Conservation (phyloP, 2,329 filamentous ascomycete genomes). For the Onygenales sp. region DNA sequence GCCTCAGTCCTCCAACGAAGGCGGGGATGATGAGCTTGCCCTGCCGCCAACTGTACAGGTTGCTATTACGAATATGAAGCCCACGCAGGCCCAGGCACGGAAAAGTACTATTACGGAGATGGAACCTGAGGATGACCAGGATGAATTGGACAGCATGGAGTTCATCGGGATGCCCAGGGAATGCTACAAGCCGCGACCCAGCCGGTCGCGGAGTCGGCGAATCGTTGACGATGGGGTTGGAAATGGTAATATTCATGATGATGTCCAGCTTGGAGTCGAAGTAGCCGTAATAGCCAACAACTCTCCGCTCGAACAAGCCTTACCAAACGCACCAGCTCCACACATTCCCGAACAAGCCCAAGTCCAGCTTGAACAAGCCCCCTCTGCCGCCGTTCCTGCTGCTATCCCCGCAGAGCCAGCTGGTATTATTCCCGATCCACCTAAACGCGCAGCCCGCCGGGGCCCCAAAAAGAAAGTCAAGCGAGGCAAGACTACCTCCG, state of each 20-base stretch:
- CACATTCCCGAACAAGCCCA: too few species aligned
- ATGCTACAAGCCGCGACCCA: slow-evolving; percentile 29
- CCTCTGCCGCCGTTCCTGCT: too few species aligned
- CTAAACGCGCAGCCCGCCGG: slow-evolving; percentile 20
- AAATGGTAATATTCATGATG: background rate
- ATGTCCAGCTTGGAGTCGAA: background rate
- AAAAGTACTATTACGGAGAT: background rate
- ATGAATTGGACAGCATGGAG: slow-evolving; percentile 12
- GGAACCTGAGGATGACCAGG: slow-evolving; percentile 1
- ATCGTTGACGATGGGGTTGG: slow-evolving; percentile 4
- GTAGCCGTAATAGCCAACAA: too few species aligned
- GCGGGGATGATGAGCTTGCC: slow-evolving; percentile 20
- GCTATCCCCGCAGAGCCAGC: background rate
- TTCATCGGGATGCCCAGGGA: slow-evolving; percentile 27
- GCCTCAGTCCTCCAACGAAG: slow-evolving; percentile 14
- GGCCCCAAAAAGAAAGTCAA: slow-evolving; percentile 36
- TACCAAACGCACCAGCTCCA: too few species aligned
- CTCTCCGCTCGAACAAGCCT: too few species aligned
- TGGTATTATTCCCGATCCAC: slow-evolving; percentile 6
- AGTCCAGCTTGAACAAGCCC: too few species aligned
- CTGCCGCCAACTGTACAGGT: slow-evolving; percentile 14
- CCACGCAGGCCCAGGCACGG: background rate
- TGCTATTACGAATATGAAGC: slow-evolving; percentile 2
- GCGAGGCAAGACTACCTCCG: slow-evolving; percentile 33
- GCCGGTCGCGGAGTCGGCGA: slow-evolving; percentile 17